Evolutionary conservation across 2,329 filamentous ascomycete genomes (phyloP).

Genomic region (Lomentospora prolificans): DNA sequence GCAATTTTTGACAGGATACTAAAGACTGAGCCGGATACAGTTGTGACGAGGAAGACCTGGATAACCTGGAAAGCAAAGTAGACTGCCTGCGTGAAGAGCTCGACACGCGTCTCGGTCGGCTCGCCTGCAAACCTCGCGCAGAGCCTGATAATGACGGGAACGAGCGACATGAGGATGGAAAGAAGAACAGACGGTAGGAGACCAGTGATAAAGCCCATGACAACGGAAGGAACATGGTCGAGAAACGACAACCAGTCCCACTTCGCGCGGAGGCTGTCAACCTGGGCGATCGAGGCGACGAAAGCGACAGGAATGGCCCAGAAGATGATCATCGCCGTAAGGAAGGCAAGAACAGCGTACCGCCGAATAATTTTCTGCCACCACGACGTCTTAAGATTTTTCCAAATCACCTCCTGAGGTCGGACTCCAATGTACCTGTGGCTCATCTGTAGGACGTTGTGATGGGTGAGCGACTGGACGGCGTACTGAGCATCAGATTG

Average conservation of each 20-base stretch:
- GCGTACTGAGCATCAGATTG: conserved; percentile 80
- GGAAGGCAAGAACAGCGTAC: conserved; percentile 59
- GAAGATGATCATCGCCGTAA: conserved; percentile 74
- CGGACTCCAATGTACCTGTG: conserved; percentile 76
- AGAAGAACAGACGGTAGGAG: conserved; percentile 72
- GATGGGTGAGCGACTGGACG: conserved; percentile 78
- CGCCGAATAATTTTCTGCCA: conserved; percentile 72
- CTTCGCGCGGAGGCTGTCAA: conserved; percentile 56
- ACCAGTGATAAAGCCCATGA: conserved; percentile 76
- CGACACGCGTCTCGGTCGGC: conserved; percentile 68
- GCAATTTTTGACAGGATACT: conserved; percentile 55
- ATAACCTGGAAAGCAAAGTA: conserved; percentile 89
- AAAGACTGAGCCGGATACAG: conserved; percentile 70
- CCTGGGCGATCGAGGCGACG: conserved; percentile 79
- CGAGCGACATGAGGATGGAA: conserved; percentile 74
- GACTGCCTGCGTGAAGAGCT: conserved; percentile 81
- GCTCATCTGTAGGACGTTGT: conserved; percentile 77
- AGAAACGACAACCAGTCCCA: conserved; percentile 67
- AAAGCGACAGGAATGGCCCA: conserved; percentile 69
- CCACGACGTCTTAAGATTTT: conserved; percentile 73
- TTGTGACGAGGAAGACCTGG: conserved; percentile 85
- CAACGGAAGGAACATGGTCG: conserved; percentile 53
- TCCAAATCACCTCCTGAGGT: conserved; percentile 81
- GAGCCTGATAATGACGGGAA: conserved; percentile 63
- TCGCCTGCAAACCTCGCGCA: conserved; percentile 74